Conservation (phyloP, 257 asterid species). For the Oldenlandia corymbosa region DNA sequence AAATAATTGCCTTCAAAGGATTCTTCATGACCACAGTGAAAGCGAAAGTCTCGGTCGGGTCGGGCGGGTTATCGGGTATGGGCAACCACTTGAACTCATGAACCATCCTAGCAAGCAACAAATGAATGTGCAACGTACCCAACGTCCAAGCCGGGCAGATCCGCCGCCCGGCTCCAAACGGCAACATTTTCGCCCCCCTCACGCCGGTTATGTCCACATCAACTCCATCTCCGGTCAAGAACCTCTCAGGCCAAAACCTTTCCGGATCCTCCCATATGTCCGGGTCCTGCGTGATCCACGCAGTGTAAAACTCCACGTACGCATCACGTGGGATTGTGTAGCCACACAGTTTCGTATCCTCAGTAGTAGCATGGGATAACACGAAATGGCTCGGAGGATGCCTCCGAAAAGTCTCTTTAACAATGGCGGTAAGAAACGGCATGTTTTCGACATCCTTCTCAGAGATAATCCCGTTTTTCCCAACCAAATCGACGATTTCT, state of each 20-base stretch:
- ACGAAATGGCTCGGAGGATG: slow-evolving; percentile 94
- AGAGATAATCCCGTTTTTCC: slow-evolving; percentile 41
- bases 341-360: slow-evolving; percentile 66
- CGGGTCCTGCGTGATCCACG: slow-evolving; percentile 85
- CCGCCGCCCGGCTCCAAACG: slow-evolving; percentile 92
- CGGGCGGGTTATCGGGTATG: slow-evolving; percentile 71
- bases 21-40: slow-evolving; percentile 85
- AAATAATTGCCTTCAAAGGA: slow-evolving; percentile 74
- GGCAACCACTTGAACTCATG: slow-evolving; percentile 83
- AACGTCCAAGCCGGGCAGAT: slow-evolving; percentile 93
- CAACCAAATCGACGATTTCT: slow-evolving; percentile 62
- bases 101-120: slow-evolving; percentile 79
- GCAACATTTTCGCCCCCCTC: slow-evolving; percentile 81
- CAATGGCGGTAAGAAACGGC: slow-evolving; percentile 72
- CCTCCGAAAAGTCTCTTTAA: slow-evolving; percentile 68
- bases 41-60: slow-evolving; percentile 85
- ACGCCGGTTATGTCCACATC: slow-evolving; percentile 84
- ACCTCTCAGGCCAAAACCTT: slow-evolving; percentile 77
- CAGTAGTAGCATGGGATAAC: slow-evolving; percentile 68
- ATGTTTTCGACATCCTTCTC: slow-evolving; percentile 71
- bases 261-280: slow-evolving; percentile 58
- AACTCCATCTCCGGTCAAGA: slow-evolving; percentile 71
- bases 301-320: slow-evolving; percentile 83
- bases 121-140: slow-evolving; percentile 62
- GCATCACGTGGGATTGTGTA: slow-evolving; percentile 74